phyloP scores from a whole-genome alignment of 768 basidiomycete genomes.

The Tricholoma matsutake region DNA sequence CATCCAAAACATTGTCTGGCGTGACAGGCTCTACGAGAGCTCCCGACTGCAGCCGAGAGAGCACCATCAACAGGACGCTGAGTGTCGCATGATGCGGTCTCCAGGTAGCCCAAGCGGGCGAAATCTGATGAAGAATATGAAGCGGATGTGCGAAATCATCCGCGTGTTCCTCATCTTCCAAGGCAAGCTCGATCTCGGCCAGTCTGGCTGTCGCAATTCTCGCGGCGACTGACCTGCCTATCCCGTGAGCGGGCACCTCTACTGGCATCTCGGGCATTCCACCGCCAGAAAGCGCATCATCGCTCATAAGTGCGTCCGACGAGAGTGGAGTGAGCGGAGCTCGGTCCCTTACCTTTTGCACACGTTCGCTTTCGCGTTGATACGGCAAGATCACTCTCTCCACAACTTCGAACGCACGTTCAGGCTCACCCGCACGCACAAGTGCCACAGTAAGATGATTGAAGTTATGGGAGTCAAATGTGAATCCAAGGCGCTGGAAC shows the following conservation, averaged over 20 bases:
- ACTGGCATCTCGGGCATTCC: slow-evolving; percentile 21
- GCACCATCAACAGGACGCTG: slow-evolving; percentile 41
- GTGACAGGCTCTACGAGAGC: slow-evolving; percentile 41
- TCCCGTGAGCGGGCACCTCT: slow-evolving; percentile 15
- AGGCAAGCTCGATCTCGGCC: slow-evolving; percentile 10
- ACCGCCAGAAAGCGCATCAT: slow-evolving; percentile 18
- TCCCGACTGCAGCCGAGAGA: slow-evolving; percentile 50
- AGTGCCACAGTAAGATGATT: slow-evolving; percentile 78
- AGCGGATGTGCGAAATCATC: slow-evolving; percentile 59
- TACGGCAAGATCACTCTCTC: slow-evolving; percentile 74
- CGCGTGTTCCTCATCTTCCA: slow-evolving; percentile 14
- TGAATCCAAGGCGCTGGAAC: slow-evolving; percentile 60
- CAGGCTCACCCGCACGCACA: slow-evolving; percentile 75
- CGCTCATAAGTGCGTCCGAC: slow-evolving; percentile 28
- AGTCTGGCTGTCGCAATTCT: slow-evolving; percentile 14
- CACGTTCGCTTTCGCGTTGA: slow-evolving; percentile 29
- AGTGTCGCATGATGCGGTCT: slow-evolving; percentile 54
- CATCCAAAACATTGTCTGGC: slow-evolving; percentile 20
- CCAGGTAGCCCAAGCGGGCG: slow-evolving; percentile 67
- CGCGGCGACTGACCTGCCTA: slow-evolving; percentile 22
- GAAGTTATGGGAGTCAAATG: slow-evolving; percentile 89
- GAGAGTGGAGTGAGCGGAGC: slow-evolving; percentile 39
- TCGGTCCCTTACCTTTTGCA: slow-evolving; percentile 23
- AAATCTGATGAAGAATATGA: slow-evolving; percentile 57
- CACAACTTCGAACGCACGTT: slow-evolving; percentile 78